Conservation (phyloP, 2,329 filamentous ascomycete genomes). For the Basipetospora sp. region DNA sequence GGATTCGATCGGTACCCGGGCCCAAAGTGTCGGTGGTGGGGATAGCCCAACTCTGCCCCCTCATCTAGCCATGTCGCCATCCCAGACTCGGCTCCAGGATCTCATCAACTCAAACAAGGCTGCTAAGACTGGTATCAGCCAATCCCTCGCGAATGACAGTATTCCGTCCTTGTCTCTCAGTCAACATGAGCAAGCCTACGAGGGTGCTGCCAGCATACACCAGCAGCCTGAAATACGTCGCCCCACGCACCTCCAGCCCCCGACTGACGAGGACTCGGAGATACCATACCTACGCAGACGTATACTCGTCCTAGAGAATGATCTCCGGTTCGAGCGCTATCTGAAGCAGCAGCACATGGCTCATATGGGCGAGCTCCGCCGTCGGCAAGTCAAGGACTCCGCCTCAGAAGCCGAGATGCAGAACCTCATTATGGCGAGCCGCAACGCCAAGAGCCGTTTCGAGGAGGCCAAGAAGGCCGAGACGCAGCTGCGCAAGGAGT, state of each 20-base stretch:
- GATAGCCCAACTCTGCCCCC: constrained; percentile 53
- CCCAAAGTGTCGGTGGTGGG: constrained; percentile 21
- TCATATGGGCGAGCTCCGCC: constrained; percentile 64
- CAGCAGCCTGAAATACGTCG: constrained; percentile 16
- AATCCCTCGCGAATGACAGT: constrained; percentile 43
- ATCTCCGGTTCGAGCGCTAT: constrained; percentile 70
- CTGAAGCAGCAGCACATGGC: constrained; percentile 71
- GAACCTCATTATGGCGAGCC: constrained; percentile 63
- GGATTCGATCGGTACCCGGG: constrained; percentile 29
- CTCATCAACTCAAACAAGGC: constrained; percentile 45
- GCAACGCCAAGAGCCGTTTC: constrained; percentile 55
- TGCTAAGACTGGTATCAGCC: constrained; percentile 36
- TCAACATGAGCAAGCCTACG: constrained; percentile 31
- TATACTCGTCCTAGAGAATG: constrained; percentile 62
- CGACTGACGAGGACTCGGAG: constrained; percentile 22
- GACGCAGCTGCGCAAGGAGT: constrained; percentile 55
- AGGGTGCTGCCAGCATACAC: constrained; percentile 19
- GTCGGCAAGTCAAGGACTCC: constrained; percentile 60
- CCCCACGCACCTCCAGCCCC: constrained; percentile 11
- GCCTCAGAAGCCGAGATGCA: constrained; percentile 71
- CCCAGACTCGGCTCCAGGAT: constrained; percentile 44
- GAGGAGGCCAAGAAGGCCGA: constrained; percentile 59
- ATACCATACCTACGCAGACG: constrained; percentile 52
- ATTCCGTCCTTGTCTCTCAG: constrained; percentile 38
- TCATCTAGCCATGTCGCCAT: constrained; percentile 29